These are phyloP conservation scores for Suhomyces maxii DNA, from an alignment of 1,139 yeast genomes.

Conservation along the genomic window DNA sequence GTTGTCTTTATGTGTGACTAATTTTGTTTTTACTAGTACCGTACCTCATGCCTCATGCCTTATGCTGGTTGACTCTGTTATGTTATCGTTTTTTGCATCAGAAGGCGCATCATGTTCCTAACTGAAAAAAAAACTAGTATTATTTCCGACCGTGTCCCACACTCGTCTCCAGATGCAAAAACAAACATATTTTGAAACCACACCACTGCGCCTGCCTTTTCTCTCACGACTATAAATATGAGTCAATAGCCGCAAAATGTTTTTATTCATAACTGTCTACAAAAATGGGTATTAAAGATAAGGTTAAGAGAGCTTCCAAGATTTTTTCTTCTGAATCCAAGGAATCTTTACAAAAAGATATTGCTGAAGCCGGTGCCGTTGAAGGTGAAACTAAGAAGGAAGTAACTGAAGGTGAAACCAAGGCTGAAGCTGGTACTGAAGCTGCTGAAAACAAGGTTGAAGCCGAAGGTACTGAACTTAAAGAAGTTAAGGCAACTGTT, in stretches of 20 bases:
- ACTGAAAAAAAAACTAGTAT: too few species aligned
- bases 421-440: slow-evolving; percentile 12
- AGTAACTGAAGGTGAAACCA: slow-evolving; percentile 10
- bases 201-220: slow-evolving; percentile 7
- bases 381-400: slow-evolving; percentile 14
- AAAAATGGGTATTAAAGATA: slow-evolving; percentile 46
- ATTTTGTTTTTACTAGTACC: too few species aligned
- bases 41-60: too few species aligned
- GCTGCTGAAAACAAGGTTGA: slow-evolving; percentile 12
- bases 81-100: too few species aligned
- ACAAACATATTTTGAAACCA: slow-evolving; percentile 5
- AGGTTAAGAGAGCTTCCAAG: slow-evolving; percentile 47
- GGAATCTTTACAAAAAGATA: slow-evolving; percentile 22
- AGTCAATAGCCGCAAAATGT: slow-evolving; percentile 7
- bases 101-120: too few species aligned
- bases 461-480: slow-evolving; percentile 7
- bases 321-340: slow-evolving; percentile 37
- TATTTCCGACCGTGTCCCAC: background rate
- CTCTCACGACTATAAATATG: slow-evolving; percentile 4
- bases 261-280: background rate
- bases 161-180: slow-evolving; percentile 5
- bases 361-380: slow-evolving; percentile 9
- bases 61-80: too few species aligned
- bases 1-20: background rate
- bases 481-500: slow-evolving; percentile 14